Evolutionary conservation across 1,139 yeast species (phyloP).

Genomic region (Pichia sp.): DNA sequence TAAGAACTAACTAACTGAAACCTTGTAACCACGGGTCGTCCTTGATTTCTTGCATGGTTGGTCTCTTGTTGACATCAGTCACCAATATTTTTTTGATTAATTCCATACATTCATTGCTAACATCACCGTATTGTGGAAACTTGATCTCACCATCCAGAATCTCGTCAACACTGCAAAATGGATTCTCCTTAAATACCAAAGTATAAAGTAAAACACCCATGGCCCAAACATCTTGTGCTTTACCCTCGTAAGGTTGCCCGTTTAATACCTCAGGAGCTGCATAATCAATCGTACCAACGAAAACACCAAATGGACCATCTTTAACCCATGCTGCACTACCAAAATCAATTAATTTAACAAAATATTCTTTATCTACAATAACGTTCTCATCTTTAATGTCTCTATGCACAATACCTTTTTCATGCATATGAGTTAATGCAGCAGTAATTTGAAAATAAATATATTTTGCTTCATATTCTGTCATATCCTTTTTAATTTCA

Average conservation of each 20-base stretch:
- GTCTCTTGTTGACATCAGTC: conserved; percentile 58
- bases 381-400: conserved; percentile 95
- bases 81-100: conserved; percentile 61
- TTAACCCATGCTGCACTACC: conserved; percentile 89
- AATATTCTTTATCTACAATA: conserved; percentile 72
- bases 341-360: conserved; percentile 83
- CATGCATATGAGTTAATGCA: conserved; percentile 76
- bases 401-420: conserved; percentile 83
- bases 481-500: conserved; percentile 75
- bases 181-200: conserved; percentile 87
- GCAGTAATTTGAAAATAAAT: conserved; percentile 76
- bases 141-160: conserved; percentile 87
- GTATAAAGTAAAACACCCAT: conserved; percentile 86
- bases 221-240: conserved; percentile 97
- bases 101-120: conserved; percentile 52
- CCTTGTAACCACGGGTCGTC: conserved; percentile 59
- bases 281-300: conserved; percentile 94
- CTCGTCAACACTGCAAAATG: conserved; percentile 91
- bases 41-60: conserved; percentile 63
- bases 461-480: conserved; percentile 65
- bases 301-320: conserved; percentile 94
- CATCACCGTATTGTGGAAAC: conserved; percentile 54
- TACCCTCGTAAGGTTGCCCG: conserved; percentile 86
- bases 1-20: conserved; percentile 13
- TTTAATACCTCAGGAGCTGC: conserved; percentile 94